Conservation (phyloP, 306 rosid species). For the Sicyos edulis region DNA sequence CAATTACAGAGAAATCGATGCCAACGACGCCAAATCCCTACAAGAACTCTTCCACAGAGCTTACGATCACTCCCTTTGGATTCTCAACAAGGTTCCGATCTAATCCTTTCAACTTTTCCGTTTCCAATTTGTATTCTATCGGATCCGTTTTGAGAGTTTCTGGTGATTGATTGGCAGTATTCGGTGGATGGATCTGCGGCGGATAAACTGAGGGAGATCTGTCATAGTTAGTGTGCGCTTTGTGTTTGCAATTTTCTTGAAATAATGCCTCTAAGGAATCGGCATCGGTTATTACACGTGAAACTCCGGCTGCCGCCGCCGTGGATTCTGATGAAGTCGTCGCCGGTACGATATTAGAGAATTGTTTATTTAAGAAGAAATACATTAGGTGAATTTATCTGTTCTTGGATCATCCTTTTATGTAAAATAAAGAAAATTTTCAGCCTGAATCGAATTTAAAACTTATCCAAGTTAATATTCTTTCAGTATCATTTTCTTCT, state of each 20-base stretch:
- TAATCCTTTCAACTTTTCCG: neutral
- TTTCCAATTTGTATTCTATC: neutral
- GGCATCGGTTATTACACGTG: neutral
- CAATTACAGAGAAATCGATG: conserved; percentile 45
- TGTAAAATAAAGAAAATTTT: neutral
- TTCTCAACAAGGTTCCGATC: conserved; percentile 58
- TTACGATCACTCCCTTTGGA: conserved; percentile 21
- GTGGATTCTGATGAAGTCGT: neutral
- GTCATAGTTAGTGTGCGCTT: conserved; percentile 19
- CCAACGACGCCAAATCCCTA: conserved; percentile 34
- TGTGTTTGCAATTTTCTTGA: conserved; percentile 41
- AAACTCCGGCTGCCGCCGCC: neutral
- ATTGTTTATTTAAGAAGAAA: neutral
- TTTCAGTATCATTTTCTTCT: too few species aligned
- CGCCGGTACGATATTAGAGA: neutral
- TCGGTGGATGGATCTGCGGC: conserved; percentile 61
- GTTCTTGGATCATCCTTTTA: neutral
- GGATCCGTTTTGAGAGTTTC: neutral
- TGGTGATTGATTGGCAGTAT: conserved; percentile 43
- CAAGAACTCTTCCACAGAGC: conserved; percentile 25
- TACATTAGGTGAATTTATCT: neutral
- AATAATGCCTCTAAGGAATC: conserved; percentile 18
- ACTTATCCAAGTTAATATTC: too few species aligned
- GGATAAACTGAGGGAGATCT: conserved; percentile 47
- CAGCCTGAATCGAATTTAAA: too few species aligned